Percentiles rank a stretch among this genome's conserved stretches.
These are phyloP conservation scores for Holtermanniella nyarrowii DNA, from an alignment of 768 basidiomycete species.

Conservation along the genomic window DNA sequence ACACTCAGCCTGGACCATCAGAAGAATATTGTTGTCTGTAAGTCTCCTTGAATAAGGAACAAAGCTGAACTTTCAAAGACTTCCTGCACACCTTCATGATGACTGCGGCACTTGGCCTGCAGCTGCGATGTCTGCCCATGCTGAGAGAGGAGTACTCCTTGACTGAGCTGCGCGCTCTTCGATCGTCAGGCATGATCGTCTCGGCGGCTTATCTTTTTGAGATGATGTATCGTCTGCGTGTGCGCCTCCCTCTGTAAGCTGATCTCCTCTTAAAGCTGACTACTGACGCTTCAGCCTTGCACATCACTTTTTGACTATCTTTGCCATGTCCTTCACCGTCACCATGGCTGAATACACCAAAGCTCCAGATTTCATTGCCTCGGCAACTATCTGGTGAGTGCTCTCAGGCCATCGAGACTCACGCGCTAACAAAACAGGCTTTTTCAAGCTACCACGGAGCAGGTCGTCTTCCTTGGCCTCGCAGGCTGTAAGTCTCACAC, in stretches of 20 bases:
- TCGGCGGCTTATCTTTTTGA: conserved; percentile 22
- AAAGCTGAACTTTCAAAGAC: conserved; percentile 7
- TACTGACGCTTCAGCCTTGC: conserved; percentile 8
- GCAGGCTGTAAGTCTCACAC: conserved; percentile 14
- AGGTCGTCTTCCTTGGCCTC: conserved; percentile 20
- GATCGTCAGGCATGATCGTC: conserved; percentile 13
- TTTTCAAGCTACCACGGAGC: conserved; percentile 24
- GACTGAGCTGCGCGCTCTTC: conserved; percentile 10
- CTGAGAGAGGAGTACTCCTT: conserved; percentile 11
- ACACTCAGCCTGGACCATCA: conserved; percentile 11
- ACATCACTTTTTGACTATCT: conserved; percentile 24
- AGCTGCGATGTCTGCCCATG: conserved; percentile 16
- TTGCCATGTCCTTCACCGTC: conserved; percentile 21
- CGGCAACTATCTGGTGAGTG: not conserved
- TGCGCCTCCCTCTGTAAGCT: conserved; percentile 25
- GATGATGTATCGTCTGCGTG: conserved; percentile 20
- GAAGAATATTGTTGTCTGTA: conserved; percentile 26
- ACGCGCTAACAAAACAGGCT: not conserved
- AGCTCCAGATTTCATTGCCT: not conserved
- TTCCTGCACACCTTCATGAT: conserved; percentile 22
- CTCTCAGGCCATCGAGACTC: not conserved
- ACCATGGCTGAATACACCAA: conserved; percentile 16
- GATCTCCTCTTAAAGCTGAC: not conserved
- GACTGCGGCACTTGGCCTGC: conserved; percentile 15
- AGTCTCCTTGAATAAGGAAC: not conserved